A percentile compares a stretch with the other conserved stretches of the same genome.
Evolutionary conservation across 2,329 filamentous ascomycete genomes (phyloP).

Genomic region (Penicillium verrucosum): DNA sequence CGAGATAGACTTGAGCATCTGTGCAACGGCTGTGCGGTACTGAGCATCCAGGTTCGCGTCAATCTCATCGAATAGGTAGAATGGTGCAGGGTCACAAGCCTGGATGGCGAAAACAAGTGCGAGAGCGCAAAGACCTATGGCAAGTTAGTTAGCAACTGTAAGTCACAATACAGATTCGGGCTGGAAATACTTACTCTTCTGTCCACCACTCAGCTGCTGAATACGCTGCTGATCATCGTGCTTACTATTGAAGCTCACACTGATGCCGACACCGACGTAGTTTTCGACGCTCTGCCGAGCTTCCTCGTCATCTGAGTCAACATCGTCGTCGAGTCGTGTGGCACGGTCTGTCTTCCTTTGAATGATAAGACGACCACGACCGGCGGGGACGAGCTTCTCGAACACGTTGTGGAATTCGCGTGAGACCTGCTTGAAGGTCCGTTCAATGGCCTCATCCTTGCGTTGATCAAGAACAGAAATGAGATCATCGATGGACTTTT

Average conservation of each 20-base stretch:
- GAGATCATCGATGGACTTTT: constrained; percentile 83
- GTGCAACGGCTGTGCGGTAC: constrained; percentile 91
- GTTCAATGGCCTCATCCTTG: constrained; percentile 97
- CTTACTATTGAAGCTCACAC: constrained; percentile 97
- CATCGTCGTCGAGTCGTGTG: constrained; percentile 61
- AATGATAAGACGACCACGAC: constrained; percentile 86
- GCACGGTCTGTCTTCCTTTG: constrained; percentile 80
- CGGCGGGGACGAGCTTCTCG: constrained; percentile 89
- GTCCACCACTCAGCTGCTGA: constrained; percentile 92
- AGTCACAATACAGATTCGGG: background rate
- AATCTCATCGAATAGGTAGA: constrained; percentile 99
- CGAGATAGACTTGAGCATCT: constrained; percentile 78
- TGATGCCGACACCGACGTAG: constrained; percentile 94
- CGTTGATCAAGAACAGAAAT: constrained; percentile 89
- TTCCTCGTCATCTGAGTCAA: constrained; percentile 63
- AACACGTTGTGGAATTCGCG: constrained; percentile 91
- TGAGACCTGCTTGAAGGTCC: constrained; percentile 97
- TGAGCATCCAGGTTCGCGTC: constrained; percentile 97
- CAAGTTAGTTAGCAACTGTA: constrained; percentile 11
- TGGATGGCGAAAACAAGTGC: constrained; percentile 99
- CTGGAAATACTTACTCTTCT: constrained; percentile 72
- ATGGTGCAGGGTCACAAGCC: constrained; percentile 92
- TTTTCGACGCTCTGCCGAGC: constrained; percentile 72
- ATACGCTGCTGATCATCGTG: constrained; percentile 98
- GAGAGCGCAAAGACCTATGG: constrained; percentile 81